phyloP scores from a whole-genome alignment of 768 basidiomycete genomes.

The Tricholoma flavovirens region DNA sequence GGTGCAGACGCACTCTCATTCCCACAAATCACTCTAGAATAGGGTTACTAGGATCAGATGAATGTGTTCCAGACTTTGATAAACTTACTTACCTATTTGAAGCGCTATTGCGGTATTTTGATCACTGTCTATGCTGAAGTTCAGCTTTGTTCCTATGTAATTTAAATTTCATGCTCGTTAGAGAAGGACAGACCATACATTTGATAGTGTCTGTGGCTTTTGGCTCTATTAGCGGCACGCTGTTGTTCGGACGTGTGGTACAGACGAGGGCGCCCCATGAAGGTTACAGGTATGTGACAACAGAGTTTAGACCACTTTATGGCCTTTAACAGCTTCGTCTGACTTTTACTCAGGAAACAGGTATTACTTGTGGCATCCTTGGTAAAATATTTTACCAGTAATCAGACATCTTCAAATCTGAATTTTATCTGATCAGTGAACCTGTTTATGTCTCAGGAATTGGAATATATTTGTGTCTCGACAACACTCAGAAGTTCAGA shows the following conservation, averaged over 20 bases:
- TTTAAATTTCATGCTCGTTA: not conserved
- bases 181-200: conserved; percentile 7
- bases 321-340: conserved; percentile 2
- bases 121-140: not conserved
- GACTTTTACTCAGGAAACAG: conserved; percentile 11
- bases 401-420: not conserved
- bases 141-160: not conserved
- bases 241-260: conserved; percentile 14
- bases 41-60: not conserved
- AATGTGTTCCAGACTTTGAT: not conserved
- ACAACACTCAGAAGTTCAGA: not conserved
- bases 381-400: not conserved
- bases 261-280: conserved; percentile 11
- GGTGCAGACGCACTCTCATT: not conserved
- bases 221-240: conserved; percentile 13
- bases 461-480: not conserved
- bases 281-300: not conserved
- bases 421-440: not conserved
- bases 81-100: not conserved
- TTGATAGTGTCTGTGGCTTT: conserved; percentile 15
- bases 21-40: not conserved
- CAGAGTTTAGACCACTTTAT: not conserved
- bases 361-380: conserved; percentile 1
- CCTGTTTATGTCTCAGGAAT: not conserved
- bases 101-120: not conserved